phyloP scores from a whole-genome alignment of 805 yeast genomes.

The Debaryomyces hansenii region DNA sequence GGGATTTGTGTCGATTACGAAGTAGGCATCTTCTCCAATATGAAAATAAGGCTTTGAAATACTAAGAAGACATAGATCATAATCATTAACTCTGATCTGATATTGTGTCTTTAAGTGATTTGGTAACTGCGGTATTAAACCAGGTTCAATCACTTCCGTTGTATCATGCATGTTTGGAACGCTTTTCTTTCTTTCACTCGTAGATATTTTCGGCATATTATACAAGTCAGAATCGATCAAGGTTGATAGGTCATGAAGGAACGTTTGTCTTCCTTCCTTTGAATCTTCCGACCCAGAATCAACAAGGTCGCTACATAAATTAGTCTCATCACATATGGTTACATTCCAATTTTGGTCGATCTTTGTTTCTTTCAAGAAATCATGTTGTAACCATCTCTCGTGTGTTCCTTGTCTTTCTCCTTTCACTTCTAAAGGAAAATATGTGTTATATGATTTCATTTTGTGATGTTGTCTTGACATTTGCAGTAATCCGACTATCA shows the following conservation, averaged over 20 bases:
- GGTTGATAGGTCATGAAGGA: constrained; percentile 30
- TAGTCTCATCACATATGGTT: constrained; percentile 4
- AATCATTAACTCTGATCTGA: constrained; percentile 34
- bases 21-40: constrained; percentile 39
- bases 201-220: constrained; percentile 33
- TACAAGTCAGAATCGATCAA: constrained; percentile 33
- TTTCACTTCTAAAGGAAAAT: constrained; percentile 34
- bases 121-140: constrained; percentile 26
- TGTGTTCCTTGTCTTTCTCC: constrained; percentile 24
- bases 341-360: constrained; percentile 32
- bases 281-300: constrained; percentile 1
- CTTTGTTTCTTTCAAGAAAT: constrained; percentile 23
- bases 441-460: constrained; percentile 22
- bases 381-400: constrained; percentile 28
- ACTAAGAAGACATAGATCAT: constrained; percentile 30
- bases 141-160: constrained; percentile 10
- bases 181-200: constrained; percentile 33
- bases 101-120: constrained; percentile 32
- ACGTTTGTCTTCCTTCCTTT: constrained; percentile 14
- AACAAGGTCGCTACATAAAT: neutral
- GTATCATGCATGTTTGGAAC: constrained; percentile 14
- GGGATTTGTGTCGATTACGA: constrained; percentile 28
- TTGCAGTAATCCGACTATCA: constrained; percentile 33
- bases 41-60: constrained; percentile 36
- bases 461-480: constrained; percentile 5